Base-by-base conservation (phyloP, 768 basidiomycete species). In the Pleurotus salmoneostramineus region DNA sequence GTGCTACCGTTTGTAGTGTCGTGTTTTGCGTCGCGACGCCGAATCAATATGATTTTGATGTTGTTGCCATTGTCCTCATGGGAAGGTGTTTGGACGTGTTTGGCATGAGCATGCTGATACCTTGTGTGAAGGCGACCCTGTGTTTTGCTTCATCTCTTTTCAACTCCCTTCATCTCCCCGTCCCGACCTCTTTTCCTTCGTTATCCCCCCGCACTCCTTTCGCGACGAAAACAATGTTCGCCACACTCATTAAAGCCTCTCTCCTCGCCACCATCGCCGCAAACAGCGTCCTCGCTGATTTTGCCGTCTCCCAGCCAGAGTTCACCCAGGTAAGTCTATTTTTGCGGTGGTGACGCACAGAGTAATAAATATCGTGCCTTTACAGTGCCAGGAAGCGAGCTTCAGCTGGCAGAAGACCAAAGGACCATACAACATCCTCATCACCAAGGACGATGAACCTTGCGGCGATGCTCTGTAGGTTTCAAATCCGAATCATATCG, bases 171-270 rank as follows among this genome's bases (percentile, higher is more conserved):
- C 66, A 62, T 57, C 66, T 57, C 60, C 66, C 63, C 61, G 61
- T 64, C 69, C 64, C 58, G 61, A 61, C 63, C 65, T 62, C 62
- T 57, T 65, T 61, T 66, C 63, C 57, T 61, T 63, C 64, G 62
- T 68, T 62, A 62, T 62, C 58, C 64, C 60, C 64, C 65, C 68
- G 71, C 65, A 65, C 64, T 65, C 68, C 61, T 64, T 65, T 58
- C 66, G 62, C 60, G 63, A 72, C 58, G 10, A 81, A 70, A 72
- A 27, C 21, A 27, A 93, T 92, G 91, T 85, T 85, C 81, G 74
- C 83, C 76, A 89, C 91, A 74, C 73, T 92, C 89, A 52, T 90
- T 89, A 79, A 81, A 60, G 68, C 83, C 74, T 77, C 87, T 66
- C 82, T 91, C 85, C 72, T 91, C 76, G 71, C 80, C 66, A 67